Percentiles rank a stretch among this genome's conserved stretches.
phyloP scores from a whole-genome alignment of 495 filamentous ascomycete genomes.

The Hyaloscypha variabilis region DNA sequence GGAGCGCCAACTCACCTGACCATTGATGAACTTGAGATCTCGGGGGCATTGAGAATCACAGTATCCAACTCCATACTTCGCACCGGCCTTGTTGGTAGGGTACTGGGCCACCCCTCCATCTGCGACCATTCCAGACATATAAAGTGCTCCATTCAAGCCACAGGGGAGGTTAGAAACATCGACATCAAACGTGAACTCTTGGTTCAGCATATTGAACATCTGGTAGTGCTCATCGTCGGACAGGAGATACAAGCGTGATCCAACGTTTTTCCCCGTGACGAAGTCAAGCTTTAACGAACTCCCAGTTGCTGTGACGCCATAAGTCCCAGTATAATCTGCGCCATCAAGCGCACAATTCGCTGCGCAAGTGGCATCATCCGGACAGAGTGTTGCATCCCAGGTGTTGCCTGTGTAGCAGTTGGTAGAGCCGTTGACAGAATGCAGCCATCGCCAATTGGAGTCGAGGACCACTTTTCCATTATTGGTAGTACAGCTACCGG shows the following conservation, averaged over 20 bases:
- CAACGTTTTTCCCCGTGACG: constrained; percentile 52
- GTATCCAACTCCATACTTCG: constrained; percentile 73
- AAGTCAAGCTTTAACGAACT: constrained; percentile 58
- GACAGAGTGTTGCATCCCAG: constrained; percentile 59
- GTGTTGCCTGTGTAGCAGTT: constrained; percentile 70
- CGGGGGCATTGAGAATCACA: constrained; percentile 74
- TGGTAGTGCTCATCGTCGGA: constrained; percentile 55
- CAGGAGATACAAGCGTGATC: constrained; percentile 66
- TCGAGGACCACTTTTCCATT: constrained; percentile 63
- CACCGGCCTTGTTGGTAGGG: constrained; percentile 66
- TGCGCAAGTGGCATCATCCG: constrained; percentile 57
- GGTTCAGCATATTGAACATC: constrained; percentile 58
- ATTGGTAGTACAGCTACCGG: constrained; percentile 48
- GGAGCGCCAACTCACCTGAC: constrained; percentile 40
- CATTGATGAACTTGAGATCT: constrained; percentile 71
- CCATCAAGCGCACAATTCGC: constrained; percentile 63
- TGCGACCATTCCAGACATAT: constrained; percentile 67
- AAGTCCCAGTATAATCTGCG: constrained; percentile 57
- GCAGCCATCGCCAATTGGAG: constrained; percentile 68
- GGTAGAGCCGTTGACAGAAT: constrained; percentile 50
- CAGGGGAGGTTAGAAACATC: constrained; percentile 69
- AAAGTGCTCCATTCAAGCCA: constrained; percentile 74
- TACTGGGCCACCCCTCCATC: constrained; percentile 60
- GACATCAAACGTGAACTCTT: constrained; percentile 73
- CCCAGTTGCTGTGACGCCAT: constrained; percentile 59